Evolutionary conservation across 192 early-diverging fungal species (phyloP), one percentile per base, ranked within the genome.

Genomic region (Umbelopsis isabellina): DNA sequence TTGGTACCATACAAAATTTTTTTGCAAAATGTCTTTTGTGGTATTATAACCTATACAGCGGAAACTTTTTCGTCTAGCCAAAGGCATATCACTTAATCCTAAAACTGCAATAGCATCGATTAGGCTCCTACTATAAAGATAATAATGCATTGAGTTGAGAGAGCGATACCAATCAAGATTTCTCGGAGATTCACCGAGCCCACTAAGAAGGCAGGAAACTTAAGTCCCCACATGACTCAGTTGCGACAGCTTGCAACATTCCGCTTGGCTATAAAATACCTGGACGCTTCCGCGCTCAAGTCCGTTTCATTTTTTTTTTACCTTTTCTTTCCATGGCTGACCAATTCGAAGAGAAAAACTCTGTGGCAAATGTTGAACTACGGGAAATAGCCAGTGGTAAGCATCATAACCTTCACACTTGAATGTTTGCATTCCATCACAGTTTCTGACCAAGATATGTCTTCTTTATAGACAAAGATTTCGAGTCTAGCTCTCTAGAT

Each of bases 31-130:
- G 20, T 55, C 20, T 12, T 21, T 27, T 25, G 52, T 55, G 52
- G 37, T 10, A 41, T 6, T 41, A 6, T 41, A 6, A 41, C 37
- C 37, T 41, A 41, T 41, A 6, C 37, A 41, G 37, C 37, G 37
- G 37, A 10, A 10, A 41, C 37, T 41, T 41, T 41, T 41, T 10
- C 0, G 6, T 10, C n/a, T 41, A 41, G 37, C 10, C 37, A 41
- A 41, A 41, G 37, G 37, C 10, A 41, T 10, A 41, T 41, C 8
- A n/a, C 65, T 20, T 33, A 87, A 50, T 85, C 81, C 46, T 71
- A 86, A 21, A 86, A 89, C 69, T 71, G 81, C 25, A 74, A 83
- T 45, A 79, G 81, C 23, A 41, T 41, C 37, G 37, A 41, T 41
- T 41, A 41, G 37, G 10, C 37, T 41, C 37, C 37, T 41, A 41